Evolutionary conservation across 169 alveolate species (phyloP), one percentile per base, ranked within the genome.

Genomic region (Cryptosporidium canis): DNA sequence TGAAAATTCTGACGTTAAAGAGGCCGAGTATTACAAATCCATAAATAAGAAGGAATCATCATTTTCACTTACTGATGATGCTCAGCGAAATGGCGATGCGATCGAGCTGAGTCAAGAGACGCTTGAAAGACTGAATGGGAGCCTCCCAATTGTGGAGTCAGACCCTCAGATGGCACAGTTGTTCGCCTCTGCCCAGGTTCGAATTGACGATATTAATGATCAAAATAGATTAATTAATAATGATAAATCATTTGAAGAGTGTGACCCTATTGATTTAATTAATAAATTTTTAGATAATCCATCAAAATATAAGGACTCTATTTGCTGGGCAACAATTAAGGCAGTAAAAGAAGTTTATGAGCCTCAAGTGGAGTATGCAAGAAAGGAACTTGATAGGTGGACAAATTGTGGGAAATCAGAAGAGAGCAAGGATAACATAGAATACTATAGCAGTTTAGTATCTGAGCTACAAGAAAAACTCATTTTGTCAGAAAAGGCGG

Each of bases 81-180:
- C n/a, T 21, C 63, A 51, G 9, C 63, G 35, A 51, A 51, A 51
- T n/a, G 24, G 24, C 8, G 24, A 18, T 21, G 14, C 24, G 5
- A 51, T 24, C 8, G 63, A 51, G 12, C 24, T 51, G 1, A 51
- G 63, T 21, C 63, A 8, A 51, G 47, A 29, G 31, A 77, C 53
- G 1, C 61, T 63, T 41, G 61, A 55, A 61, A 58, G 58, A 44
- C 41, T 77, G 44, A 63, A 77, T 58, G 72, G 71, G 12, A 55
- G 64, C 35, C 24, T 77, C 24, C 87, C 87, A 0, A 35, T 63
- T n/a, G 63, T 77, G 6, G 66, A 77, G 31, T 55, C 71, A 7
- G 87, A 77, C 33, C 87, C 87, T 12, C 77, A 77, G 21, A 33
- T 77, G 68, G 87, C 87, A 43, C 87, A 77, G 35, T 31, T 77